A percentile compares a stretch with the other conserved stretches of the same genome.
These are phyloP conservation scores for Eucalyptus erythrocorys DNA, from an alignment of 345 rosid genomes.

Conservation along the genomic window DNA sequence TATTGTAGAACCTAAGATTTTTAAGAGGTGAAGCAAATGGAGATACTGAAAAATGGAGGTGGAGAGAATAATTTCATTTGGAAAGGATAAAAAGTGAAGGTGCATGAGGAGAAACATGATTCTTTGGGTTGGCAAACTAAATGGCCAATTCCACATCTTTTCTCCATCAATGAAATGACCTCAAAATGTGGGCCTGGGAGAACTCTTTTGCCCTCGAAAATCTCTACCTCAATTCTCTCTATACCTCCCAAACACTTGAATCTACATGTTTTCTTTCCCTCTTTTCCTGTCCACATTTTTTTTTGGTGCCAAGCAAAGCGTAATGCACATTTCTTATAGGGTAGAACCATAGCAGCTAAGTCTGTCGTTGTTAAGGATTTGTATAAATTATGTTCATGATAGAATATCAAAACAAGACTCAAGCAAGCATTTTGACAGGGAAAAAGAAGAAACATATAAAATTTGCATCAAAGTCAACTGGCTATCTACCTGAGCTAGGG, in stretches of 20 bases:
- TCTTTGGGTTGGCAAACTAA: background rate
- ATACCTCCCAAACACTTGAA: background rate
- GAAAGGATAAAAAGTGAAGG: background rate
- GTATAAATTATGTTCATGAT: background rate
- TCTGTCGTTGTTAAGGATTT: background rate
- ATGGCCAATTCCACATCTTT: background rate
- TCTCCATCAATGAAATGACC: background rate
- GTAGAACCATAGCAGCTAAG: background rate
- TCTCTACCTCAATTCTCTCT: background rate
- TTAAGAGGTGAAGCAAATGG: background rate
- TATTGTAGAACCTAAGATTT: background rate
- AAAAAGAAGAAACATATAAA: background rate
- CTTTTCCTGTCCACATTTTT: background rate
- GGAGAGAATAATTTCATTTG: background rate
- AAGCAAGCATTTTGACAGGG: background rate
- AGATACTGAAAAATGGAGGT: background rate
- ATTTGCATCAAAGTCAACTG: background rate
- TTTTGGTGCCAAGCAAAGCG: background rate
- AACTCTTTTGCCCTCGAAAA: background rate
- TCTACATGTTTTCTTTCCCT: background rate
- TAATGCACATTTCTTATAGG: background rate
- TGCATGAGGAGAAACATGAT: background rate
- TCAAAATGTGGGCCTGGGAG: background rate
- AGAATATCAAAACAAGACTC: background rate
- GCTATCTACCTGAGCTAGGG: slow-evolving; percentile 59